These are phyloP conservation scores for Trichoderma sp. DNA, from an alignment of 2,329 filamentous ascomycete species.

Conservation along the genomic window DNA sequence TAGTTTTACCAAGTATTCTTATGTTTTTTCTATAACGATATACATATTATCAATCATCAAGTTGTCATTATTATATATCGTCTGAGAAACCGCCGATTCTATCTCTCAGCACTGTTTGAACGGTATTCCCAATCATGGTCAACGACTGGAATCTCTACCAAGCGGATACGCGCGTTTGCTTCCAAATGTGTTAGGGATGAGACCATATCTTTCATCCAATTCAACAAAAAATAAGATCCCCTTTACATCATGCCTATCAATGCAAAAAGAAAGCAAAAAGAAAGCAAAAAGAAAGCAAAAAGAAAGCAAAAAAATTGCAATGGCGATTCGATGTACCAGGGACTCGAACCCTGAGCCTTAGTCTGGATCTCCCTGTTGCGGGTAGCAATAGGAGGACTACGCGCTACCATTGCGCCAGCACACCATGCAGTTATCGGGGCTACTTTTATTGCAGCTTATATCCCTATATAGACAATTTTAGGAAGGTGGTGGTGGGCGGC, in stretches of 20 bases:
- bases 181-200: not conserved
- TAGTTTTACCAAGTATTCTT: not conserved
- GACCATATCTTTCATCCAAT: not conserved
- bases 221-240: not conserved
- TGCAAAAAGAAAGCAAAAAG: not conserved
- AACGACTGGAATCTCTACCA: not conserved
- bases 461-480: fast-evolving
- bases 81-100: not conserved
- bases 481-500: conserved; percentile 7
- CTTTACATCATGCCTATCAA: not conserved
- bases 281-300: not conserved
- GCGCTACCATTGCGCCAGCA: conserved; percentile 25
- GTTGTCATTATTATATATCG: not conserved
- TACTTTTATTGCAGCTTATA: not conserved
- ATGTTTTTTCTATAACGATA: not conserved
- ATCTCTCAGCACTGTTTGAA: not conserved
- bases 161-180: not conserved
- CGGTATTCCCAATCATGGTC: too few relatives aligned
- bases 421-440: conserved; percentile 22
- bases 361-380: conserved; percentile 17
- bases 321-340: conserved; percentile 20
- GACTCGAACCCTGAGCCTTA: conserved; percentile 25
- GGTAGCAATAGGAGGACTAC: conserved; percentile 23
- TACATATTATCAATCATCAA: not conserved
- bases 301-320: not conserved